A percentile compares a stretch with the other conserved stretches of the same genome.
Evolutionary conservation across 208 protist genomes (phyloP).

Genomic region (Acanthamoeba divionensis): DNA sequence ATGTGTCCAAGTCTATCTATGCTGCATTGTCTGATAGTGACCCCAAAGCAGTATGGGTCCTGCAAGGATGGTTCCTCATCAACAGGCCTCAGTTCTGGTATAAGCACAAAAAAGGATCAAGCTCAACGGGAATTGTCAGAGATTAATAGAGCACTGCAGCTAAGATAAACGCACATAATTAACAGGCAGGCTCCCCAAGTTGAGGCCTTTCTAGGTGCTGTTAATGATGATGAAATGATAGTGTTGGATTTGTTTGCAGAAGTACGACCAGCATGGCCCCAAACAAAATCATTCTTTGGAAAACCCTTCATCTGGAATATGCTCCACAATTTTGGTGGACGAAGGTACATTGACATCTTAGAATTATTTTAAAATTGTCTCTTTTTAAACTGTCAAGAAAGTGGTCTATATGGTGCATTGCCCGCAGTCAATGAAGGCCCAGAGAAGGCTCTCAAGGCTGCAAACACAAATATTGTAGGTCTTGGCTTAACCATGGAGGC

Average conservation of each 20-base stretch:
- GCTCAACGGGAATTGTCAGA: too few relatives aligned
- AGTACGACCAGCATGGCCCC: conserved; percentile 56
- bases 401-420: conserved; percentile 67
- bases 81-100: too few relatives aligned
- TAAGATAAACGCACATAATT: too few relatives aligned
- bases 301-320: conserved; percentile 80
- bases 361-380: too few relatives aligned
- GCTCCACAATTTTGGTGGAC: conserved; percentile 82
- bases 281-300: conserved; percentile 72
- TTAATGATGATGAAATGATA: conserved; percentile 68
- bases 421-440: conserved; percentile 54
- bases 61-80: conserved; percentile 78
- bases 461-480: conserved; percentile 61
- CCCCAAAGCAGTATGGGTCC: conserved; percentile 75
- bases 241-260: conserved; percentile 78
- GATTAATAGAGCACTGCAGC: too few relatives aligned
- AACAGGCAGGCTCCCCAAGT: too few relatives aligned
- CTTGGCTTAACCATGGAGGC: conserved; percentile 74
- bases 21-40: conserved; percentile 56
- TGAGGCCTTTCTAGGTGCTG: conserved; percentile 65
- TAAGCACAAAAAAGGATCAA: too few relatives aligned
- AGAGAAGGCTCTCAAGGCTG: not conserved
- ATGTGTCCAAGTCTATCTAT: conserved; percentile 45
- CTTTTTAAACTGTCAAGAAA: too few relatives aligned
- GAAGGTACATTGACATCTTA: too few relatives aligned